Evolutionary conservation across 2,329 filamentous ascomycete species (phyloP).

Genomic region (Setomelanomma holmii): DNA sequence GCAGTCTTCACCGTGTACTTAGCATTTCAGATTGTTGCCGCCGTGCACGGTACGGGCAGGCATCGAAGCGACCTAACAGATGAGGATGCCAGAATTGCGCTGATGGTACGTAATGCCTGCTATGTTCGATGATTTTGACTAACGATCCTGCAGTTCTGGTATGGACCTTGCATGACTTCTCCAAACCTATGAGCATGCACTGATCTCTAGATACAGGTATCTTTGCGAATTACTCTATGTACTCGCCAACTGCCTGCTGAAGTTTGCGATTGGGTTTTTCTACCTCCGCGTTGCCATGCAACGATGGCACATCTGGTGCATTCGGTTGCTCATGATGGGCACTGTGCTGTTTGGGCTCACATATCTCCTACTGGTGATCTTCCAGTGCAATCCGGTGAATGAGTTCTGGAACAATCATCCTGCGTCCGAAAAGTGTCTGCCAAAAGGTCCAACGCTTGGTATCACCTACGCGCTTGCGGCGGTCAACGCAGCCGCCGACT

Average conservation of each 20-base stretch:
- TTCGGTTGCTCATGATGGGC: slow-evolving; percentile 56
- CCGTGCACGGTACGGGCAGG: slow-evolving; percentile 49
- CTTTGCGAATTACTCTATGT: slow-evolving; percentile 65
- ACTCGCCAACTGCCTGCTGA: slow-evolving; percentile 56
- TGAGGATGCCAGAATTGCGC: slow-evolving; percentile 34
- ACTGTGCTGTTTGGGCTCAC: slow-evolving; percentile 55
- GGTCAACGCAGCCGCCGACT: slow-evolving; percentile 42
- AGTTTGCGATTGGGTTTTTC: slow-evolving; percentile 61
- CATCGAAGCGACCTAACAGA: slow-evolving; percentile 45
- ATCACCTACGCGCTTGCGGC: slow-evolving; percentile 54
- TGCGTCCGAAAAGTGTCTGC: slow-evolving; percentile 51
- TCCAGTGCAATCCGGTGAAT: slow-evolving; percentile 61
- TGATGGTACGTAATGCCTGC: slow-evolving; percentile 26
- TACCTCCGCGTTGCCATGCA: slow-evolving; percentile 60
- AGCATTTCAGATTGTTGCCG: slow-evolving; percentile 48
- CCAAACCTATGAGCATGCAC: no score
- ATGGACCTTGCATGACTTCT: no score
- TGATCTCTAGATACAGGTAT: slow-evolving; percentile 21
- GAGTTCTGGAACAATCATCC: slow-evolving; percentile 59
- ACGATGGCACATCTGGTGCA: slow-evolving; percentile 54
- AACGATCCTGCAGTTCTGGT: slow-evolving; percentile 55
- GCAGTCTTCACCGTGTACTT: slow-evolving; percentile 51
- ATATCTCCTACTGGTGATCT: slow-evolving; percentile 60
- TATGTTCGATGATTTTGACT: slow-evolving; percentile 2
- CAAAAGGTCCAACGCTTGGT: slow-evolving; percentile 56